Percentiles rank a stretch among this genome's conserved stretches.
Conservation (phyloP, 2,329 filamentous ascomycete species). For the Colletotrichum neosansevieriae region DNA sequence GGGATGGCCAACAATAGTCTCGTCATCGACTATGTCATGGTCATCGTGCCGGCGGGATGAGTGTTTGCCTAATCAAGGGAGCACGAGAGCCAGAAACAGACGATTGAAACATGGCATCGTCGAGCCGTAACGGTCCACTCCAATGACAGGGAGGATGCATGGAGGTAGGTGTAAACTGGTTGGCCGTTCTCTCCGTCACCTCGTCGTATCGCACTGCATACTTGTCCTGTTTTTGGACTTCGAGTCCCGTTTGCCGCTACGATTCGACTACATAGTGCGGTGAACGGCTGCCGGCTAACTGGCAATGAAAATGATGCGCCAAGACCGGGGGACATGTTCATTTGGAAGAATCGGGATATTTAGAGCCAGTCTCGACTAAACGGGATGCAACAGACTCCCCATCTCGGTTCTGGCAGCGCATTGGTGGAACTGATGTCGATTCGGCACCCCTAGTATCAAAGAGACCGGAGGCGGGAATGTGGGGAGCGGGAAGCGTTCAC, state of each 20-base stretch:
- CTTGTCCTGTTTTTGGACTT: constrained; percentile 1
- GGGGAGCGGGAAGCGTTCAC: constrained; percentile 39
- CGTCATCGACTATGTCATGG: constrained; percentile 21
- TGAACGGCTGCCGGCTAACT: constrained; percentile 3
- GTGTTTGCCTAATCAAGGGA: constrained; percentile 10
- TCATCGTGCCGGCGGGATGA: not conserved
- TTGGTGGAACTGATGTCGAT: constrained; percentile 36
- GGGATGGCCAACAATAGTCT: constrained; percentile 1
- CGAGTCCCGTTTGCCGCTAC: constrained; percentile 12
- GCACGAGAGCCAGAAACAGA: constrained; percentile 9
- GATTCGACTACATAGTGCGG: constrained; percentile 12
- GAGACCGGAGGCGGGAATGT: constrained; percentile 31
- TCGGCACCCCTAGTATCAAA: constrained; percentile 26
- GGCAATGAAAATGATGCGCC: constrained; percentile 25
- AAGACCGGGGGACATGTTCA: constrained; percentile 22
- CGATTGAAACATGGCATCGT: constrained; percentile 30
- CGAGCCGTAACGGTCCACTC: constrained; percentile 16
- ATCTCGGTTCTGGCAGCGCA: constrained; percentile 27
- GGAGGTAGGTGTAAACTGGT: not conserved
- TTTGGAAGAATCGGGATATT: constrained; percentile 27
- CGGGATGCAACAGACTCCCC: constrained; percentile 3
- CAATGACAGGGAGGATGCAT: constrained; percentile 26
- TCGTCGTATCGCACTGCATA: constrained; percentile 9
- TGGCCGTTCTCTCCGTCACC: constrained; percentile 2
- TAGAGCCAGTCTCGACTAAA: constrained; percentile 15